Base-by-base conservation (phyloP, 345 rosid species). In the Diplotaxis tenuifolia region DNA sequence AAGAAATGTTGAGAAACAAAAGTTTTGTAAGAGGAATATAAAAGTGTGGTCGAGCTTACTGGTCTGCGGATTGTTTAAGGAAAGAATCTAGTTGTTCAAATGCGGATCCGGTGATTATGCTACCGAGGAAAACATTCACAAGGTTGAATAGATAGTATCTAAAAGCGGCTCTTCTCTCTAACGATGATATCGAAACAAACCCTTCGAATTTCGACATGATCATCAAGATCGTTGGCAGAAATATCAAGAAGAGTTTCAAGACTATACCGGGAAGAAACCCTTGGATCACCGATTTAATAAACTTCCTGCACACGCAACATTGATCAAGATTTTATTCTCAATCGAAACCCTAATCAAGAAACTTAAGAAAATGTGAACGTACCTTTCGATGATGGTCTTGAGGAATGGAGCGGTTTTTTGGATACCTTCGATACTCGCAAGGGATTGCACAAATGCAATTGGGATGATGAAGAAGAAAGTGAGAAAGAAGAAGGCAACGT, bases 171-270 rank as follows among this genome's bases (percentile, higher is more conserved):
- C 97, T 88, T 78, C 99, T 85, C 74, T 95, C 97, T 25, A 95
- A 79, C 29, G 89, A 84, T n/a, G 99, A 95, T 40, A 80, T 15
- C 47, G 99, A 90, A 50, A 66, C 70, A 76, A 92, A 92, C 62
- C 99, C 99, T 83, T 95, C 99, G 61, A 95, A 95, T 80, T 86
- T 90, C 3, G 99, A 83, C 97, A 95, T 92, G 27, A 88, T 85
- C 99, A 95, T 92, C 86, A 95, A 73, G 60, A 95, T 92, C 5
- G 85, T 72, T 8, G 99, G 99, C 63, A 95, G 83, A 71, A 95
- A 95, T 60, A 95, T 92, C 75, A 95, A 84, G 75, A 95, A 95
- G 42, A 95, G 96, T 87, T 95, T 95, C 80, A 95, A 78, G 0
- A 72, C 96, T 9, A 95, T 83, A 71, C 99, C 99, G 0, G 99